phyloP scores from a whole-genome alignment of 2,329 filamentous ascomycete species.

The Fusarium devonianum region DNA sequence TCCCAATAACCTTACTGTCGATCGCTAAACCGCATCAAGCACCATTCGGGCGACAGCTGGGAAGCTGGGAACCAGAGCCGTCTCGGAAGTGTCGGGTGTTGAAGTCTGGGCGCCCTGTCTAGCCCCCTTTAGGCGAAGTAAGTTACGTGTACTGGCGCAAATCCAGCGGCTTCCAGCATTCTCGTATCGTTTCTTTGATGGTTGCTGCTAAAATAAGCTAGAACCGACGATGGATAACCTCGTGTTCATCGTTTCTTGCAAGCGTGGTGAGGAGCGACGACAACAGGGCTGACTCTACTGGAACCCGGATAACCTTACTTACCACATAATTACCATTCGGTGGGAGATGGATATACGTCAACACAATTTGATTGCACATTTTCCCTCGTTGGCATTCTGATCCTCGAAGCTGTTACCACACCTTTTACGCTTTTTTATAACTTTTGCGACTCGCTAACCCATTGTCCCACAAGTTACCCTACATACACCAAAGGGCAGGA shows the following conservation, averaged over 20 bases:
- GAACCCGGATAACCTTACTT: too few species aligned
- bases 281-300: too few species aligned
- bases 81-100: slow-evolving; percentile 1
- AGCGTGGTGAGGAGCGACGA: too few species aligned
- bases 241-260: slow-evolving; percentile 3
- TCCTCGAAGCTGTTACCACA: too few species aligned
- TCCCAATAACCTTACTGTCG: slow-evolving; percentile 21
- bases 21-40: slow-evolving; percentile 32
- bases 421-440: too few species aligned
- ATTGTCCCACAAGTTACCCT: too few species aligned
- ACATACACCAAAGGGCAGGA: too few species aligned
- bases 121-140: slow-evolving; percentile 5
- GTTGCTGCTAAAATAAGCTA: neutral
- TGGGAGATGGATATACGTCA: too few species aligned
- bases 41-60: slow-evolving; percentile 21
- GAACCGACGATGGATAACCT: neutral
- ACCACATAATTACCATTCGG: too few species aligned
- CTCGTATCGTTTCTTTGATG: neutral
- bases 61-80: slow-evolving; percentile 26
- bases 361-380: too few species aligned
- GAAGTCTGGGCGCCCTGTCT: neutral
- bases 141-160: slow-evolving; percentile 38
- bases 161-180: slow-evolving; percentile 11
- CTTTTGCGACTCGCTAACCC: too few species aligned
- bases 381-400: too few species aligned